Conservation (phyloP, 2,329 filamentous ascomycete genomes). For the Macrophomina phaseolina region DNA sequence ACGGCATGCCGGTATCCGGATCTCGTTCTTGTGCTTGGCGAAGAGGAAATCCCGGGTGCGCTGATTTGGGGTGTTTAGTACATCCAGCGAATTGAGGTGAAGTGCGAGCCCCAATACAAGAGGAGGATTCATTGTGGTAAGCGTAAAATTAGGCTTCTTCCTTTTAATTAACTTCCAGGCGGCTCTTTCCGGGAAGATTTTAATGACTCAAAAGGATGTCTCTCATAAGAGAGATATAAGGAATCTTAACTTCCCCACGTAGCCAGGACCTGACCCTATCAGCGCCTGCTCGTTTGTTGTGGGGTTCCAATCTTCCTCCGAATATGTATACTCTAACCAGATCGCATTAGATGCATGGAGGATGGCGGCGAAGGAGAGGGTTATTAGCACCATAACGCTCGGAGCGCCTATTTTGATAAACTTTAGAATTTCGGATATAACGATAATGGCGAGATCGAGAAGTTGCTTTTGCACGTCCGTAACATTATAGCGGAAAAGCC, state of each 20-base stretch:
- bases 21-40: constrained; percentile 59
- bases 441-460: constrained; percentile 32
- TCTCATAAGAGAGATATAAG: too few species aligned
- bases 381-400: constrained; percentile 51
- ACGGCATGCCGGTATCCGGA: constrained; percentile 60
- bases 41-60: constrained; percentile 64
- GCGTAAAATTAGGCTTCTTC: constrained; percentile 49
- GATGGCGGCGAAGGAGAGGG: constrained; percentile 58
- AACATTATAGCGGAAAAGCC: constrained; percentile 25
- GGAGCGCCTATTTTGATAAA: constrained; percentile 32
- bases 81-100: constrained; percentile 62
- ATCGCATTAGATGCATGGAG: constrained; percentile 47
- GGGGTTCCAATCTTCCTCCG: constrained; percentile 57
- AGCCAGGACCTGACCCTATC: constrained; percentile 28
- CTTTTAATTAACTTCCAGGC: constrained; percentile 53
- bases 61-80: constrained; percentile 71
- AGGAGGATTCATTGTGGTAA: constrained; percentile 51
- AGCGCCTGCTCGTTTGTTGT: constrained; percentile 52
- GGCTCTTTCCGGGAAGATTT: constrained; percentile 61
- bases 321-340: constrained; percentile 51
- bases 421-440: constrained; percentile 35
- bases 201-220: constrained; percentile 42
- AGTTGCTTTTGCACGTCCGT: constrained; percentile 38
- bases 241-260: constrained; percentile 32
- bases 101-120: constrained; percentile 51